Evolutionary conservation across 805 yeast species (phyloP).

Genomic region (Candida awuae): DNA sequence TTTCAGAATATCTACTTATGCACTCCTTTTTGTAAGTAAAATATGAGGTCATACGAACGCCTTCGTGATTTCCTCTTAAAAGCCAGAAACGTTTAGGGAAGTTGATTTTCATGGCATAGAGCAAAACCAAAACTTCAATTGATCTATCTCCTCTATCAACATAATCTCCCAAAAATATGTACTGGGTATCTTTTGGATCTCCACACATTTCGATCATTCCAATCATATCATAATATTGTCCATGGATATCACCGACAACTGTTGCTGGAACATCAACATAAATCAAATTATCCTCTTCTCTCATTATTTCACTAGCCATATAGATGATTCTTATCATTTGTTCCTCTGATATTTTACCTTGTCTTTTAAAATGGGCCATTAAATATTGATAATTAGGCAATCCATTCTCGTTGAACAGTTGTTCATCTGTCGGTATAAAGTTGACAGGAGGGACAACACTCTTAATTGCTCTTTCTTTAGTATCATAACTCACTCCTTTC

Average conservation of each 20-base stretch:
- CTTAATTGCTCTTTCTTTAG: constrained; percentile 47
- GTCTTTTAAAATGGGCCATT: constrained; percentile 63
- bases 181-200: constrained; percentile 66
- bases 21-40: constrained; percentile 92
- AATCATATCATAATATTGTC: constrained; percentile 89
- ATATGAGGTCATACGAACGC: constrained; percentile 85
- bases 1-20: constrained; percentile 64
- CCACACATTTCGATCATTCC: constrained; percentile 92
- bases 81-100: constrained; percentile 70
- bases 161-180: constrained; percentile 86
- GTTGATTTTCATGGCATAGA: constrained; percentile 72
- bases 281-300: constrained; percentile 69
- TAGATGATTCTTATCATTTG: constrained; percentile 63
- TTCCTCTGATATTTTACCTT: constrained; percentile 67
- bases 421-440: constrained; percentile 54
- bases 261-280: constrained; percentile 86
- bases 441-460: constrained; percentile 60
- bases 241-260: constrained; percentile 94
- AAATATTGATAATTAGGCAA: constrained; percentile 69
- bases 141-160: constrained; percentile 94
- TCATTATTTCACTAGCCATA: constrained; percentile 53
- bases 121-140: constrained; percentile 69
- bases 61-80: constrained; percentile 91
- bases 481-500: constrained; percentile 44
- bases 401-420: constrained; percentile 54